Evolutionary conservation across 257 asterid genomes (phyloP), one percentile per base, ranked within the genome.

Genomic region (Cruciata laevipes): DNA sequence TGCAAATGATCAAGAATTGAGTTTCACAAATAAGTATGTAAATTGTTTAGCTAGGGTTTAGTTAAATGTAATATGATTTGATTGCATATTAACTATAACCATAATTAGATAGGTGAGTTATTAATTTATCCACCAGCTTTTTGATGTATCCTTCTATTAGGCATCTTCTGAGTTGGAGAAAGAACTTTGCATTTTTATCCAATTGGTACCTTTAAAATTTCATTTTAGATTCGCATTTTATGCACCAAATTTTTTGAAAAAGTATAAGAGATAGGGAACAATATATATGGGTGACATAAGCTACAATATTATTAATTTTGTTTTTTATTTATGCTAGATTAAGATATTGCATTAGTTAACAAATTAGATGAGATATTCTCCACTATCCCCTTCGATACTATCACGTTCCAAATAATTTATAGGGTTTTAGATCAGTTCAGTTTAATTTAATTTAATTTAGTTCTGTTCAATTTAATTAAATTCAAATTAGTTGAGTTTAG

Each of bases 121-220:
- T n/a, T n/a, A n/a, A n/a, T n/a, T n/a, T n/a, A n/a, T n/a, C n/a
- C n/a, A n/a, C n/a, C n/a, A n/a, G n/a, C n/a, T n/a, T n/a, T n/a
- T n/a, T n/a, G n/a, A n/a, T n/a, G n/a, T n/a, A n/a, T n/a, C n/a
- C 77, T 83, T 85, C 77, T 31, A 33, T 61, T 74, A 73, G 74
- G 93, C 83, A 88, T 88, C 86, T 73, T 65, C 56, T 86, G 87
- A 82, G 84, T 78, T 78, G 93, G 93, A 85, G 84, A 81, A 78
- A 27, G 68, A 77, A 80, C 20, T 7, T 86, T 75, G 87, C 77
- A 75, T n/a, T n/a, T 84, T 83, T 86, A 88, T 88, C 93, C 91
- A 84, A 52, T 83, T 80, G 87, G 85, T 88, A 83, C 86, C 83
- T 77, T 72, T n/a, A n/a, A 74, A 61, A 51, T 73, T 75, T 62